These are phyloP conservation scores for Penicillium soppii DNA, from an alignment of 495 filamentous ascomycete species.

Conservation along the genomic window DNA sequence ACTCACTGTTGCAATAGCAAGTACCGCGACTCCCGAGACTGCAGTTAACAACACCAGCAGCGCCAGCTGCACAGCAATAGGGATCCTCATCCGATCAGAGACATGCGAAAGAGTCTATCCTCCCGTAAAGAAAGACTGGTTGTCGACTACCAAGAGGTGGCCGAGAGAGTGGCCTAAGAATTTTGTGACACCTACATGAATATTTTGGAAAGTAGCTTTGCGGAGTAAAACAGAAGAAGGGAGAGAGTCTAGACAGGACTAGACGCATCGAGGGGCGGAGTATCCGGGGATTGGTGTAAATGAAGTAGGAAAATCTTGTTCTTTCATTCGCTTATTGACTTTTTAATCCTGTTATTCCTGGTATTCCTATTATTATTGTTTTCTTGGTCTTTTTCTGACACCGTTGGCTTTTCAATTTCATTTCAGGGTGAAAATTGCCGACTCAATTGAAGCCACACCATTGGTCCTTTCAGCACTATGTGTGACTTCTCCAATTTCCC, in stretches of 20 bases:
- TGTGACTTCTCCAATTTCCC: too few relatives aligned
- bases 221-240: background rate
- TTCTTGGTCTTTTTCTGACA: too few relatives aligned
- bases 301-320: background rate
- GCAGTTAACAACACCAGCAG: slow-evolving; percentile 70
- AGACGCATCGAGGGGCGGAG: slow-evolving; percentile 2
- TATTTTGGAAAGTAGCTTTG: too few relatives aligned
- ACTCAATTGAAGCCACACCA: too few relatives aligned
- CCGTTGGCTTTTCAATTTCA: too few relatives aligned
- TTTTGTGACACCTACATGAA: too few relatives aligned
- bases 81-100: slow-evolving; percentile 63
- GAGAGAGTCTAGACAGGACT: background rate
- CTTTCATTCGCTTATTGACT: background rate
- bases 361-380: background rate
- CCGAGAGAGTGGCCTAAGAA: too few relatives aligned
- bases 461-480: too few relatives aligned
- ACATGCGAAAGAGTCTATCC: background rate
- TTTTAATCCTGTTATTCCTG: background rate
- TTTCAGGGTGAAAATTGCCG: too few relatives aligned
- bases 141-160: too few relatives aligned
- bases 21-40: slow-evolving; percentile 62
- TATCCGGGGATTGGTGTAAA: background rate
- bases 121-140: too few relatives aligned
- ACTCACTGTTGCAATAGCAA: slow-evolving; percentile 61
- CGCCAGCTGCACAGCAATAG: slow-evolving; percentile 79